Conservation (phyloP, 164 flowering plant species). For the Paratinospora sagittata region DNA sequence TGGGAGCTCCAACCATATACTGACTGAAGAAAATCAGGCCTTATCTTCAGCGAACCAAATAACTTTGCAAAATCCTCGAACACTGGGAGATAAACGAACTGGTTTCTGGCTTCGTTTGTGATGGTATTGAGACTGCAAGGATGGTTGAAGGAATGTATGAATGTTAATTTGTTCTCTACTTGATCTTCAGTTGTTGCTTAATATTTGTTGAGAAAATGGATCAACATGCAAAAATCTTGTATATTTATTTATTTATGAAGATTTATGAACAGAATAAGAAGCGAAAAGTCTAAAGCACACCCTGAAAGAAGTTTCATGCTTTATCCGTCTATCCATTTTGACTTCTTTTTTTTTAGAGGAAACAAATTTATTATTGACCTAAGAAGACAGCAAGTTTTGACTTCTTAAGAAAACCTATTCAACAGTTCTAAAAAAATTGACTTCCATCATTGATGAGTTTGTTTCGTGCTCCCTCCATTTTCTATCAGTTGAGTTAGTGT, state of each 20-base stretch:
- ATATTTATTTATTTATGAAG: not conserved
- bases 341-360: too few relatives aligned
- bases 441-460: not conserved
- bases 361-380: too few relatives aligned
- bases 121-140: slow-evolving; percentile 4
- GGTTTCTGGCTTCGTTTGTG: slow-evolving; percentile 20
- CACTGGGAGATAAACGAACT: slow-evolving; percentile 18
- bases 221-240: not conserved
- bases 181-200: not conserved
- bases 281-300: not conserved
- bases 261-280: not conserved
- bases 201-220: not conserved
- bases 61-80: slow-evolving; percentile 14
- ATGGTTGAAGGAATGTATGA: not conserved
- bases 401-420: not conserved
- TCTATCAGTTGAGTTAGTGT: not conserved
- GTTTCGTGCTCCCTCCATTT: not conserved
- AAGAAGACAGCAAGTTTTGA: not conserved
- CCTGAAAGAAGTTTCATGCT: not conserved
- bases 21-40: slow-evolving; percentile 13
- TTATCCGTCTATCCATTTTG: not conserved
- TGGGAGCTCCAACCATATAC: slow-evolving; percentile 12
- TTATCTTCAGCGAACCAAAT: slow-evolving; percentile 15
- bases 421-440: not conserved
- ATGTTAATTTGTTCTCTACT: not conserved